Evolutionary conservation across 2,329 filamentous ascomycete species (phyloP).

Genomic region (Hysterium pulicare): DNA sequence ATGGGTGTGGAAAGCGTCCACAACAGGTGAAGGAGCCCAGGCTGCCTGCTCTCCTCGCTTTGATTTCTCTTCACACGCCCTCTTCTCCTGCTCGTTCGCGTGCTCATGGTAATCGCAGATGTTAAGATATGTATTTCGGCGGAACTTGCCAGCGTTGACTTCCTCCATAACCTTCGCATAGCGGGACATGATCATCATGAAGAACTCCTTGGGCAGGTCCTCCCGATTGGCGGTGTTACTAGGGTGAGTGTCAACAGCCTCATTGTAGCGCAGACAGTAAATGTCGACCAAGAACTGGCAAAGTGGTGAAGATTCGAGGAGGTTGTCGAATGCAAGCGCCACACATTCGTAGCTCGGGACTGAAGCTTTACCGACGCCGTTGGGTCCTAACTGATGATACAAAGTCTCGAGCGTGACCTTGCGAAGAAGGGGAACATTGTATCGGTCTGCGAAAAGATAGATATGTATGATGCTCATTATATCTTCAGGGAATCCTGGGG

Average conservation of each 20-base stretch:
- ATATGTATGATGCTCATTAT: neutral
- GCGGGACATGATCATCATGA: neutral
- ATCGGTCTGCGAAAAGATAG: neutral
- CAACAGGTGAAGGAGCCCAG: too few relatives aligned
- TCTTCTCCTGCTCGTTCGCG: neutral
- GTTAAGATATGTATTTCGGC: neutral
- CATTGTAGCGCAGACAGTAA: neutral
- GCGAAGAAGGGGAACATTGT: neutral
- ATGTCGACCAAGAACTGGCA: neutral
- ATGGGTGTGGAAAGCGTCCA: too few relatives aligned
- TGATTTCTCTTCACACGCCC: neutral
- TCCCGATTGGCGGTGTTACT: neutral
- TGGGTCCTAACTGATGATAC: neutral
- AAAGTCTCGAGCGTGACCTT: neutral
- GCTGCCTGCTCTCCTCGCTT: too few relatives aligned
- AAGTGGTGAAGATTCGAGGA: neutral
- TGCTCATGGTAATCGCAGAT: slow-evolving; percentile 4
- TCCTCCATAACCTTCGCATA: neutral
- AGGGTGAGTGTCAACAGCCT: neutral
- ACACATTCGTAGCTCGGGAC: neutral
- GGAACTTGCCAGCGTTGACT: too few relatives aligned
- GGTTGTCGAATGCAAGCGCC: neutral
- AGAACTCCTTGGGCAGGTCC: neutral
- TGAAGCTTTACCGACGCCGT: neutral
- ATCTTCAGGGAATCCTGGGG: too few relatives aligned